Base-by-base conservation (phyloP, 2,329 filamentous ascomycete genomes). In the Aspergillus pseudoglaucus region DNA sequence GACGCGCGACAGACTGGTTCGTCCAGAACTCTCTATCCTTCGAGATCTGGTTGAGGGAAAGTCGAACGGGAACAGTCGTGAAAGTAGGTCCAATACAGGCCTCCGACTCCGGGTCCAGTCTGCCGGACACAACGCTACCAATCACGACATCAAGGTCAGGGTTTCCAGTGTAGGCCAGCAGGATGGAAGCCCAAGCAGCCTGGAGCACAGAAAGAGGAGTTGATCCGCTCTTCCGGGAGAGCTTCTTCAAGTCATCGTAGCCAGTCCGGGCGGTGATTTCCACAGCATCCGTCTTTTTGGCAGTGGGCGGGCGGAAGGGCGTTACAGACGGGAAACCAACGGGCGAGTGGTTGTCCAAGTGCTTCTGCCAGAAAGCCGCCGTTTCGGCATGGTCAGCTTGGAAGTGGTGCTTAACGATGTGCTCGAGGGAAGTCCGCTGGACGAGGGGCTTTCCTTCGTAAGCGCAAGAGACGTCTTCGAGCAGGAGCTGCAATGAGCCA, bases 151-250 rank as follows among this genome's bases (percentile, higher is more conserved):
- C 67, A 12, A 58, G 59, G 6, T 65, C 64, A 15, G 61, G 57
- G 8, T 60, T 58, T 22, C 63, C 65, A 14, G 60, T 62, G 47
- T 67, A 68, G 20, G 59, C 46, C 3, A 60, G 45, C 1, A 70
- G 47, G n/a, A 70, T 52, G 6, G 62, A 56, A 2, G 59, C 58
- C 67, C 66, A 70, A 17, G 66, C 60, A 12, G 66, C 65, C 42
- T 70, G 68, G 7, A 69, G 54, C 4, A 67, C 56, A 0, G 66
- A 59, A 23, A 68, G 52, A 2, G 66, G 66, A 2, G 66, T 65
- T 0, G 57, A 56, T 2, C 57, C 58, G 15, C 68, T 47, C 3
- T 25, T 45, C 18, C 53, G 59, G 37, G 69, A 43, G 59, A 60
- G 44, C 56, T 55, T 54, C 54, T 66, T 50, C 59, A 72, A 49